These are phyloP conservation scores for Trichophaea hybrida DNA, from an alignment of 2,329 filamentous ascomycete genomes.

Conservation along the genomic window DNA sequence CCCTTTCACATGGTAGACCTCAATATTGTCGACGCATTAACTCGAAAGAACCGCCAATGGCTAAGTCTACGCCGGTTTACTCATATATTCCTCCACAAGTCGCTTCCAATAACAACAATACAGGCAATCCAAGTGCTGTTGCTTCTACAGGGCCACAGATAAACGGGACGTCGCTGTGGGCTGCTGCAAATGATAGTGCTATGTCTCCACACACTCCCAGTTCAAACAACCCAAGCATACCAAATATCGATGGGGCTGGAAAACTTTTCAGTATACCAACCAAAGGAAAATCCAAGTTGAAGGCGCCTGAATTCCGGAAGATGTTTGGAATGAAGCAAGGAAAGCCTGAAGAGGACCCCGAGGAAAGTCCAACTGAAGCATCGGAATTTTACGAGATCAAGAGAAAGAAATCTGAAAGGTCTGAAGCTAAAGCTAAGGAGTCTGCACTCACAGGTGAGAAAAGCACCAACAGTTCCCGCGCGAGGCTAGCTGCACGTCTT, in stretches of 20 bases:
- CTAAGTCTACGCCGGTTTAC: neutral
- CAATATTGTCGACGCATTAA: neutral
- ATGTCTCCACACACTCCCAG: neutral
- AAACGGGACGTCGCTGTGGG: neutral
- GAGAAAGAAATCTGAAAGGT: neutral
- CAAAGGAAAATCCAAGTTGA: slow-evolving; percentile 4
- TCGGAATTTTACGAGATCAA: slow-evolving; percentile 6
- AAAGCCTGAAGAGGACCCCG: slow-evolving; percentile 9
- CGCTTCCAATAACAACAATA: neutral
- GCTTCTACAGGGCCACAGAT: neutral
- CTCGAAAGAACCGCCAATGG: neutral
- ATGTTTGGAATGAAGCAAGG: slow-evolving; percentile 14
- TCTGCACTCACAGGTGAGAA: neutral
- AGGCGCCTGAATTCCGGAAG: neutral
- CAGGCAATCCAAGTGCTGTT: neutral
- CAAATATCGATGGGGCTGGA: neutral
- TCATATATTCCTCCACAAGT: neutral
- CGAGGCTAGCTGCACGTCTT: neutral
- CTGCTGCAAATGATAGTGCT: neutral
- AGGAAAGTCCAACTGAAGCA: slow-evolving; percentile 4
- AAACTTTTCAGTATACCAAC: neutral
- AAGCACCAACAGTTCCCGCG: neutral
- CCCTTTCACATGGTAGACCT: neutral
- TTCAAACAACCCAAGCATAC: neutral
- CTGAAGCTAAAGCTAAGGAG: neutral